Conservation (phyloP, 805 yeast species). For the Komagataella pseudopastoris region DNA sequence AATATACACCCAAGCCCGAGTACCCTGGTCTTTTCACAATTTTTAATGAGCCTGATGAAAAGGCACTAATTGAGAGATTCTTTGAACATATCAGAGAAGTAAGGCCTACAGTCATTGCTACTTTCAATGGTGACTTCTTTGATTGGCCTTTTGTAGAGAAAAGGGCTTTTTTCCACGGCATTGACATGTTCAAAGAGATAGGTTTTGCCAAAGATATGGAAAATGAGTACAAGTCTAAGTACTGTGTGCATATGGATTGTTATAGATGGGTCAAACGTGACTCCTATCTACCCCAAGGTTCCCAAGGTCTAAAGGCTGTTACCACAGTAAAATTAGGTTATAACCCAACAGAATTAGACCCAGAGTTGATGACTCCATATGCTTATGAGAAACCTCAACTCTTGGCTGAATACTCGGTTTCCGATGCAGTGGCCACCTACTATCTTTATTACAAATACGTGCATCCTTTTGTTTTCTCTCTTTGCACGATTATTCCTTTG, state of each 20-base stretch:
- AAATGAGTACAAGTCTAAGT: slow-evolving; percentile 84
- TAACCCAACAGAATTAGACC: slow-evolving; percentile 92
- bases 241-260: slow-evolving; percentile 96
- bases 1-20: slow-evolving; percentile 95
- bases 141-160: slow-evolving; percentile 98
- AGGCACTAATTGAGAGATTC: slow-evolving; percentile 57
- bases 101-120: slow-evolving; percentile 92
- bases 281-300: slow-evolving; percentile 94
- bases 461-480: slow-evolving; percentile 91
- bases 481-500: slow-evolving; percentile 89
- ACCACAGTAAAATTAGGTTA: slow-evolving; percentile 93
- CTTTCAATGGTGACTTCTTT: slow-evolving; percentile 96
- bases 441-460: slow-evolving; percentile 93
- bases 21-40: slow-evolving; percentile 83
- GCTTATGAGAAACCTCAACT: slow-evolving; percentile 90
- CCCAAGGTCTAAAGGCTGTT: slow-evolving; percentile 96
- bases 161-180: slow-evolving; percentile 69
- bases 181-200: slow-evolving; percentile 83
- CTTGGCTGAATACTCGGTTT: slow-evolving; percentile 91
- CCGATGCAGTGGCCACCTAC: slow-evolving; percentile 98
- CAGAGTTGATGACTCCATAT: slow-evolving; percentile 96
- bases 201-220: slow-evolving; percentile 86
- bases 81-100: slow-evolving; percentile 85
- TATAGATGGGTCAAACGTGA: slow-evolving; percentile 97
- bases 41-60: slow-evolving; percentile 82